Base-by-base conservation (phyloP, 2,329 filamentous ascomycete species). In the Macrophomina pseudophaseolina region DNA sequence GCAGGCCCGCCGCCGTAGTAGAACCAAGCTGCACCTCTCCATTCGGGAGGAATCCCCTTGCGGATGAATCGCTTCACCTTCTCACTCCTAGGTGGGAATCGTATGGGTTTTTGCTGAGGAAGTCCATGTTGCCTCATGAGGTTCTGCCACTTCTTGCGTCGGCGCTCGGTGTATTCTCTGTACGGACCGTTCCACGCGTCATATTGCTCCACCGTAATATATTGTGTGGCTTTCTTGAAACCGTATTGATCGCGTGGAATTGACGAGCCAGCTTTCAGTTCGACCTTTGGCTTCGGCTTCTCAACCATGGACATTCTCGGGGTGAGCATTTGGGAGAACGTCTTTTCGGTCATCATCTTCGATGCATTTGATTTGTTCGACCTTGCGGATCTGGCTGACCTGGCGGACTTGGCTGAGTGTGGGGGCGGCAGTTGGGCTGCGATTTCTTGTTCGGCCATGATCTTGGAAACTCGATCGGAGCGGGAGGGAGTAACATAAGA, bases 1-100 rank as follows among this genome's bases (percentile, higher is more conserved):
- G 89, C 88, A 30, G 93, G 93, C 1, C 94, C 94, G 23, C 93
- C 93, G 11, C 93, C 93, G 76, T 97, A 98, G 81, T 91, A 97
- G 78, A 97, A 98, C 94, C 94, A 98, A 53, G 94, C 94, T 5
- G 92, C 91, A n/a, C 94, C 94, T 73, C 94, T 88, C 88, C 93
- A 97, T 70, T 97, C 93, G 0, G 94, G 92, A 3, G 94, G 94
- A 59, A 97, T 94, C 16, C 94, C 94, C 78, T 97, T 98, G 62
- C 94, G 89, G 58, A 97, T 87, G 75, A 95, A 97, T 18, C 93
- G 87, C 80, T 96, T 97, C 51, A 95, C 88, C 79, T 96, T 97
- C 53, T 89, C 87, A 59, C 89, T 92, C 64, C 89, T 90, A 1
- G 90, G 86, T 0, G 94, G 94, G 71, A 98, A 98, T 2, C 88